These are phyloP conservation scores for Colletotrichum costaricense DNA, from an alignment of 2,329 filamentous ascomycete genomes.

Conservation along the genomic window DNA sequence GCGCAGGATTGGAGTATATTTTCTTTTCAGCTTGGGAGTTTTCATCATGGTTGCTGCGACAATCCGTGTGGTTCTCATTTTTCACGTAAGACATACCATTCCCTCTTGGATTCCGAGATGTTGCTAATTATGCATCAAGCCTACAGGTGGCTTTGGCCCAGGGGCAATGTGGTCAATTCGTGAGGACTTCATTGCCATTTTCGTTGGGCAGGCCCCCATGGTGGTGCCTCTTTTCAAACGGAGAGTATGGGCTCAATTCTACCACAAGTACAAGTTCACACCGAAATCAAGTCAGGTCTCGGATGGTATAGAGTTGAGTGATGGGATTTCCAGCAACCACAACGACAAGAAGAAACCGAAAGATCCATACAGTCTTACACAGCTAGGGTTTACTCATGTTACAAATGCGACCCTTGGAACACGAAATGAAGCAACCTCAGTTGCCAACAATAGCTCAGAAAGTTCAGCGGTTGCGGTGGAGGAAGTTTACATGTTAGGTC, in stretches of 20 bases:
- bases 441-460: no score
- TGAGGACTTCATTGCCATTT: constrained; percentile 51
- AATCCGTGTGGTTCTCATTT: constrained; percentile 43
- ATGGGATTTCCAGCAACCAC: constrained; percentile 4
- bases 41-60: constrained; percentile 47
- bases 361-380: constrained; percentile 38
- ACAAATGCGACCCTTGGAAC: not conserved
- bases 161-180: constrained; percentile 51
- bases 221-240: constrained; percentile 22
- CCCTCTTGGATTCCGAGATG: not conserved
- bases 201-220: constrained; percentile 32
- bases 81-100: constrained; percentile 39
- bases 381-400: constrained; percentile 33
- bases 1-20: constrained; percentile 44
- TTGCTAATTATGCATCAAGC: not conserved
- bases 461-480: no score
- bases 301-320: constrained; percentile 32
- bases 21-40: constrained; percentile 47
- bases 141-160: constrained; percentile 14
- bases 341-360: constrained; percentile 29
- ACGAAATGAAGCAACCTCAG: no score
- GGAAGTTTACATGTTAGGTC: no score
- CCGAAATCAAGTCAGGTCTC: constrained; percentile 19
- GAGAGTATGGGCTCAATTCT: constrained; percentile 39
- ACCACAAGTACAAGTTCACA: not conserved